A percentile compares a stretch with the other conserved stretches of the same genome.
These are phyloP conservation scores for Calonectria pseudoturangicola DNA, from an alignment of 2,329 filamentous ascomycete species.

Conservation along the genomic window DNA sequence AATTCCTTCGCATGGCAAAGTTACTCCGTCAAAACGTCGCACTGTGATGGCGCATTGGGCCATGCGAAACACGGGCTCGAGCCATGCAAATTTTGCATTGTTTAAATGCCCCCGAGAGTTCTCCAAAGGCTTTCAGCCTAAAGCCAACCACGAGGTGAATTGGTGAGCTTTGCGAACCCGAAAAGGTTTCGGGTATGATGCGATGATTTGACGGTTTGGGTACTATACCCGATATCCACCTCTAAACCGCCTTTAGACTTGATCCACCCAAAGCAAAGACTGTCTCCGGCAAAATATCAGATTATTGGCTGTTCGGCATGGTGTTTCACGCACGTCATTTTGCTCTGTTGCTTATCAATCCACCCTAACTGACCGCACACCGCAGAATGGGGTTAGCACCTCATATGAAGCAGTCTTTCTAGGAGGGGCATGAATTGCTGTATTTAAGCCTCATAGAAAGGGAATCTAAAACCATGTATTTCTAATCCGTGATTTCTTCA, in stretches of 20 bases:
- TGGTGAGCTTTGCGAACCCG: background rate
- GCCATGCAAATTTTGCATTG: background rate
- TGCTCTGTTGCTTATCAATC: conserved; percentile 34
- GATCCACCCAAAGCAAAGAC: background rate
- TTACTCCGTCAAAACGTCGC: background rate
- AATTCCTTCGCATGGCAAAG: too few relatives aligned
- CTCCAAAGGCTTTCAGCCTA: background rate
- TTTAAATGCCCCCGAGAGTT: background rate
- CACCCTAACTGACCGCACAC: conserved; percentile 2
- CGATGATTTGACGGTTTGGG: too few relatives aligned
- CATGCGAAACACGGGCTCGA: background rate
- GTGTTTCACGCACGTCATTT: conserved; percentile 34
- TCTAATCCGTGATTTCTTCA: background rate
- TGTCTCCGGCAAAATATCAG: too few relatives aligned
- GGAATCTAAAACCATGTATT: background rate
- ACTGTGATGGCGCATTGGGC: background rate
- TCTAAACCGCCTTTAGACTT: background rate
- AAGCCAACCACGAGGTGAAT: background rate
- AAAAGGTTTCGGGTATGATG: background rate
- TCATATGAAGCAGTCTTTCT: background rate
- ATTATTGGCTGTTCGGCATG: conserved; percentile 15
- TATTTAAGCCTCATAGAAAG: conserved; percentile 2
- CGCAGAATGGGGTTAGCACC: conserved; percentile 25
- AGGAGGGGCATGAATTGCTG: conserved; percentile 11
- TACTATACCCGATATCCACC: conserved; percentile 11